Evolutionary conservation across 2,329 filamentous ascomycete genomes (phyloP).

Genomic region (Alternaria gaisen): DNA sequence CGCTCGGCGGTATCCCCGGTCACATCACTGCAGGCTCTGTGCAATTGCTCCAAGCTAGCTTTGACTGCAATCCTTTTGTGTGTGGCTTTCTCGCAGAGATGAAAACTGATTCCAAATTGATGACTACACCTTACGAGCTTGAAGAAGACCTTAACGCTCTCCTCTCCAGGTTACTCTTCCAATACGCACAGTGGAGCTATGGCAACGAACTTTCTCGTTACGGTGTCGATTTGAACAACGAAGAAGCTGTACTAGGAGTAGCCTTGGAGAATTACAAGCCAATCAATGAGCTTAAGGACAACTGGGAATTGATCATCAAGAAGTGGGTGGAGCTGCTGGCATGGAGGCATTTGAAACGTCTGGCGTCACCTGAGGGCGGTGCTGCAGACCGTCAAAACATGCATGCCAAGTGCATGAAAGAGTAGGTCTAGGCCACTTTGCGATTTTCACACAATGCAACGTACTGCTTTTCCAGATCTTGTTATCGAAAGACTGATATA

Average conservation of each 20-base stretch:
- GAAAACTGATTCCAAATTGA: neutral
- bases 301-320: conserved; percentile 11
- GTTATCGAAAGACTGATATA: neutral
- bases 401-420: neutral
- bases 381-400: conserved; percentile 5
- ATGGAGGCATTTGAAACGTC: conserved; percentile 21
- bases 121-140: conserved; percentile 13
- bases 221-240: neutral
- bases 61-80: conserved; percentile 10
- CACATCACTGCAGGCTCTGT: neutral
- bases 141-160: conserved; percentile 7
- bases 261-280: conserved; percentile 6
- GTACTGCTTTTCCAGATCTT: neutral
- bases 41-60: neutral
- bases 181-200: neutral
- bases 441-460: neutral
- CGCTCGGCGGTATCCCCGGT: conserved; percentile 9
- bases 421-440: neutral
- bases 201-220: neutral
- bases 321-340: conserved; percentile 17
- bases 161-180: neutral
- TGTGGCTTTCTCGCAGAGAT: conserved; percentile 8
- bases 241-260: neutral
- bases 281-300: conserved; percentile 4
- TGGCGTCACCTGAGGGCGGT: conserved; percentile 7